Conservation (phyloP, 805 yeast genomes). For the Kodamaea neixiangensis region DNA sequence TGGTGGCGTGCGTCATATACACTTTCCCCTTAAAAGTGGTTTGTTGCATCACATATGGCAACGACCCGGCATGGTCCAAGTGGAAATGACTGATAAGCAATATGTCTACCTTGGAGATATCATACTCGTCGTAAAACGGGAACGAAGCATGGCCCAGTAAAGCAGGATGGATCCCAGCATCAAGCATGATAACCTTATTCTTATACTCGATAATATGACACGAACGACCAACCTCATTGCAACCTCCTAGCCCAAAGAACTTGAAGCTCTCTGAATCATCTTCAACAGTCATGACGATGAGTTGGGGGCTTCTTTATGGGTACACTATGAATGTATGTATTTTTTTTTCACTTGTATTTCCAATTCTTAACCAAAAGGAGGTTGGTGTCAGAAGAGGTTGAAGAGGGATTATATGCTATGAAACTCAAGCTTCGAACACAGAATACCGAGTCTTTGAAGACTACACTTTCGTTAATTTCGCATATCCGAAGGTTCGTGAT, state of each 20-base stretch:
- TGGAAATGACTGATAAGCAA: constrained; percentile 92
- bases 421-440: constrained; percentile 28
- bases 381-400: background rate
- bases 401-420: constrained; percentile 15
- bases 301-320: background rate
- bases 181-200: constrained; percentile 94
- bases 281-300: background rate
- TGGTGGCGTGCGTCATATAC: constrained; percentile 98
- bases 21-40: constrained; percentile 94
- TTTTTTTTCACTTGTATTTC: background rate
- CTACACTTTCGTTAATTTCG: constrained; percentile 51
- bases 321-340: background rate
- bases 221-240: constrained; percentile 95
- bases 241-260: constrained; percentile 95
- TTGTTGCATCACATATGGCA: constrained; percentile 97
- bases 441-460: constrained; percentile 29
- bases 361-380: constrained; percentile 20
- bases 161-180: constrained; percentile 98
- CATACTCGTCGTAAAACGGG: constrained; percentile 96
- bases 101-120: constrained; percentile 81
- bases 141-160: constrained; percentile 83
- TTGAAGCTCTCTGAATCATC: constrained; percentile 47
- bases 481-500: constrained; percentile 56
- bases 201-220: constrained; percentile 91
- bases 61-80: constrained; percentile 95